phyloP scores from a whole-genome alignment of 2,329 filamentous ascomycete genomes.

The Thelonectria olida region DNA sequence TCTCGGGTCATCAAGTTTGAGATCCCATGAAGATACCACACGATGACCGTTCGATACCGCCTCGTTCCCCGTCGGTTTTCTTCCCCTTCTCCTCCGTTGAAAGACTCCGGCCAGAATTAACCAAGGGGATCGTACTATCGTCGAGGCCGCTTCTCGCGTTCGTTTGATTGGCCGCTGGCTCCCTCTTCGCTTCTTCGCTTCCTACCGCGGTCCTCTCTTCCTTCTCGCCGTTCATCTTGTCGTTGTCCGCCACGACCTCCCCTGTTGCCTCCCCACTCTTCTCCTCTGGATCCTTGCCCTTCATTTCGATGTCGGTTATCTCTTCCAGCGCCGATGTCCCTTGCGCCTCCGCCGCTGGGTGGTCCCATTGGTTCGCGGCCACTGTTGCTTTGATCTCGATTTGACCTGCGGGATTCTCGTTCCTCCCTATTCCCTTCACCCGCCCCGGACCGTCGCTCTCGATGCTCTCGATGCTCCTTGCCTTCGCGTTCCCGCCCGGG shows the following conservation, averaged over 20 bases:
- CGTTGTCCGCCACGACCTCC: conserved; percentile 46
- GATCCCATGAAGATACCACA: too few species aligned
- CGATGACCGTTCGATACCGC: not conserved
- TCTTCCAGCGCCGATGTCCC: conserved; percentile 44
- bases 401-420: conserved; percentile 45
- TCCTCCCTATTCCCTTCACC: conserved; percentile 46
- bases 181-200: conserved; percentile 60
- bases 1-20: not conserved
- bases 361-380: conserved; percentile 44
- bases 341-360: conserved; percentile 30
- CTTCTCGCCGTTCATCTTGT: conserved; percentile 45
- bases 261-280: conserved; percentile 48
- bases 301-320: conserved; percentile 46
- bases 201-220: conserved; percentile 48
- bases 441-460: conserved; percentile 53
- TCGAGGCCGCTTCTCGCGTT: conserved; percentile 65
- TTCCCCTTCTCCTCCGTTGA: conserved; percentile 30
- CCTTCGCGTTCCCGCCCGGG: conserved; percentile 56
- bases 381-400: conserved; percentile 35
- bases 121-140: conserved; percentile 46
- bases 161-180: conserved; percentile 47
- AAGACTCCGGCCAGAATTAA: not conserved
- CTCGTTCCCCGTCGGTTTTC: conserved; percentile 4
- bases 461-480: conserved; percentile 56
- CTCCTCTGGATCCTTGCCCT: conserved; percentile 36